Conservation (phyloP, 2,329 filamentous ascomycete genomes). For the Neopestalotiopsis clavispora region DNA sequence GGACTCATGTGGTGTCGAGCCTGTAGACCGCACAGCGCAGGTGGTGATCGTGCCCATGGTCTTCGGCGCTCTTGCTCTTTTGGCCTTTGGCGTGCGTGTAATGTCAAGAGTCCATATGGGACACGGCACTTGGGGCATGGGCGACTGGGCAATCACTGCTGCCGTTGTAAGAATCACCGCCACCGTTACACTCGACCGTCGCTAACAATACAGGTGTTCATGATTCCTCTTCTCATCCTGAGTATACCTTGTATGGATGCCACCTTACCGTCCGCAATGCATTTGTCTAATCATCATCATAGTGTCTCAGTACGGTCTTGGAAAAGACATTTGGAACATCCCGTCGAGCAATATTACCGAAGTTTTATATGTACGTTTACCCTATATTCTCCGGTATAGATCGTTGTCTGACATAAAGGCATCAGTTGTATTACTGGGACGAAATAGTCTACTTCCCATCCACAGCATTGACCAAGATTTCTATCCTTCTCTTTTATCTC, state of each 20-base stretch:
- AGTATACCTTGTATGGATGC: not conserved
- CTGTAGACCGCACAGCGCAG: not conserved
- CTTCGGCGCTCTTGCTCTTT: not conserved
- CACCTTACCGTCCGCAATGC: no score
- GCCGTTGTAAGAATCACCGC: not conserved
- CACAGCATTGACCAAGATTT: constrained; percentile 27
- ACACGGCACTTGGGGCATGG: not conserved
- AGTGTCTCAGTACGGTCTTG: constrained; percentile 1
- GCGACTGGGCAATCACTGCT: constrained; percentile 5
- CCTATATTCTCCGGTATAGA: not conserved
- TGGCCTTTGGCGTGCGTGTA: constrained; percentile 1
- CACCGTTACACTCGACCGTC: not conserved
- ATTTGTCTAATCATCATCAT: not conserved
- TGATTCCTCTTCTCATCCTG: not conserved
- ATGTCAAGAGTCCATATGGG: not conserved
- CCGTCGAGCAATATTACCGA: not conserved
- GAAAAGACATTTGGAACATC: constrained; percentile 14
- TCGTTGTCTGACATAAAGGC: not conserved
- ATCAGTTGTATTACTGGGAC: constrained; percentile 11
- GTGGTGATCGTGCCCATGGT: constrained; percentile 2
- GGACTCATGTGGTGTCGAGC: not conserved
- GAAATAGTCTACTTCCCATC: constrained; percentile 1
- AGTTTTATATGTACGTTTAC: not conserved
- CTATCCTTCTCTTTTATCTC: constrained; percentile 32
- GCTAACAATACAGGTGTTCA: not conserved